Percentiles rank a stretch among this genome's conserved stretches.
phyloP scores from a whole-genome alignment of 108 stramenopile genomes.

The Skeletonema costatum region DNA sequence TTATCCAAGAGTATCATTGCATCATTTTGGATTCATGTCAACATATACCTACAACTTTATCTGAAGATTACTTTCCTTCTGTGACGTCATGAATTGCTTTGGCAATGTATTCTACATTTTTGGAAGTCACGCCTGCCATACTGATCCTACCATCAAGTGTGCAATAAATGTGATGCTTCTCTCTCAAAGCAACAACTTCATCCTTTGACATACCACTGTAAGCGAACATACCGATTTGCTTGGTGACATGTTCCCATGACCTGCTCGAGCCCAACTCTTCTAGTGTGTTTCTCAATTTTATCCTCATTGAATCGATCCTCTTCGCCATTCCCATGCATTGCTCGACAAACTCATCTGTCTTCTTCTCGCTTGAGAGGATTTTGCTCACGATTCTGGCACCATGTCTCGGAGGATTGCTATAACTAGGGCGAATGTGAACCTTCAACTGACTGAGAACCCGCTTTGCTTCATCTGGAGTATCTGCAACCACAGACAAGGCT shows the following conservation, averaged over 20 bases:
- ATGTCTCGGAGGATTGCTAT: conserved; percentile 97
- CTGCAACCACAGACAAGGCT: conserved; percentile 90
- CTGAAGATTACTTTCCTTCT: conserved; percentile 42
- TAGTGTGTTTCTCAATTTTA: conserved; percentile 67
- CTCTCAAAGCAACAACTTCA: conserved; percentile 87
- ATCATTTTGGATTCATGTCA: background rate
- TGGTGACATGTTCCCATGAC: conserved; percentile 97
- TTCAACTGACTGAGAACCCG: conserved; percentile 96
- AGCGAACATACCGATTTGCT: conserved; percentile 99
- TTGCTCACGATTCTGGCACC: conserved; percentile 95
- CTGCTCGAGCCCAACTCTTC: conserved; percentile 79
- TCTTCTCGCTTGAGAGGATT: conserved; percentile 80
- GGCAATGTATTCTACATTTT: conserved; percentile 97
- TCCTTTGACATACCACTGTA: conserved; percentile 94
- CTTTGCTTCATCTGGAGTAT: conserved; percentile 87
- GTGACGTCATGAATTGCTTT: conserved; percentile 94
- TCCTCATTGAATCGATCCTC: conserved; percentile 93
- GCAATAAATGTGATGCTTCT: conserved; percentile 96
- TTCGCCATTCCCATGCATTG: conserved; percentile 98
- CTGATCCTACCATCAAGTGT: conserved; percentile 98
- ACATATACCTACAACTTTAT: background rate
- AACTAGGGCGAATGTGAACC: conserved; percentile 95
- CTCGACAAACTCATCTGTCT: conserved; percentile 83
- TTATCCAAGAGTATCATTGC: no score
- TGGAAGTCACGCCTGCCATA: conserved; percentile 97